Percentiles rank a stretch among this genome's conserved stretches.
Evolutionary conservation across 2,329 filamentous ascomycete genomes (phyloP).

Genomic region (Colletotrichum sp.): DNA sequence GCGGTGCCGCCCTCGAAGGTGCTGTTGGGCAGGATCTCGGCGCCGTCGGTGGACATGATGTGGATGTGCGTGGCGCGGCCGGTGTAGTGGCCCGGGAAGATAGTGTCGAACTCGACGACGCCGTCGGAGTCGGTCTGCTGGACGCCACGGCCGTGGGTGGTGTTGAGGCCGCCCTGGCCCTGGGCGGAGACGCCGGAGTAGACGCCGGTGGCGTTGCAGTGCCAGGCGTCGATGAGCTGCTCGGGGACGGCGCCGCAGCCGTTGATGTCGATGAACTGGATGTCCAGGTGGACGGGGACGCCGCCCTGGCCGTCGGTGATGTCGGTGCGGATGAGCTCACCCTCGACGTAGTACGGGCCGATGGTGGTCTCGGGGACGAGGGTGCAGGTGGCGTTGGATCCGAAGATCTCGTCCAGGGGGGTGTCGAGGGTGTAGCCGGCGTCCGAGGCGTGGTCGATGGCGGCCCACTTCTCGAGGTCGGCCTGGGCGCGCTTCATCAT

Average conservation of each 20-base stretch:
- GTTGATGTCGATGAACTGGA: slow-evolving; percentile 26
- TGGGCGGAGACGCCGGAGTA: slow-evolving; percentile 37
- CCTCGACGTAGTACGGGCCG: slow-evolving; percentile 39
- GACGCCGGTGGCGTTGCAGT: slow-evolving; percentile 42
- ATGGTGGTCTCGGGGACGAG: slow-evolving; percentile 17
- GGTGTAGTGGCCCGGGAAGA: slow-evolving; percentile 51
- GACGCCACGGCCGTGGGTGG: slow-evolving; percentile 14
- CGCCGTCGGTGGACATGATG: slow-evolving; percentile 41
- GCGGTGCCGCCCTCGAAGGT: slow-evolving; percentile 35
- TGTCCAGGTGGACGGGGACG: slow-evolving; percentile 41
- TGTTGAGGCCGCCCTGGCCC: slow-evolving; percentile 23
- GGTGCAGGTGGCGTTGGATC: slow-evolving; percentile 17
- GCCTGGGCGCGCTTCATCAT: slow-evolving; percentile 37
- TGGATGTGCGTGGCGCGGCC: slow-evolving; percentile 55
- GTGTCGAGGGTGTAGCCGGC: slow-evolving; percentile 35
- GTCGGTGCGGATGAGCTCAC: slow-evolving; percentile 49
- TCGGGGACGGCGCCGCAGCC: slow-evolving; percentile 24
- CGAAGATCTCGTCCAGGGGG: slow-evolving; percentile 29
- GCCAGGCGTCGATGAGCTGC: slow-evolving; percentile 26
- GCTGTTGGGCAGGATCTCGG: slow-evolving; percentile 34
- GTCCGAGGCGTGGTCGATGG: slow-evolving; percentile 34
- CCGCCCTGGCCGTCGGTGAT: slow-evolving; percentile 47
- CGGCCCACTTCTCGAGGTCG: slow-evolving; percentile 36
- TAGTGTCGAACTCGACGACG: slow-evolving; percentile 42
- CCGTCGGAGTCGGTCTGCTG: slow-evolving; percentile 26